These are phyloP conservation scores for Aspergillus cristatus DNA, from an alignment of 495 filamentous ascomycete genomes.

Conservation along the genomic window DNA sequence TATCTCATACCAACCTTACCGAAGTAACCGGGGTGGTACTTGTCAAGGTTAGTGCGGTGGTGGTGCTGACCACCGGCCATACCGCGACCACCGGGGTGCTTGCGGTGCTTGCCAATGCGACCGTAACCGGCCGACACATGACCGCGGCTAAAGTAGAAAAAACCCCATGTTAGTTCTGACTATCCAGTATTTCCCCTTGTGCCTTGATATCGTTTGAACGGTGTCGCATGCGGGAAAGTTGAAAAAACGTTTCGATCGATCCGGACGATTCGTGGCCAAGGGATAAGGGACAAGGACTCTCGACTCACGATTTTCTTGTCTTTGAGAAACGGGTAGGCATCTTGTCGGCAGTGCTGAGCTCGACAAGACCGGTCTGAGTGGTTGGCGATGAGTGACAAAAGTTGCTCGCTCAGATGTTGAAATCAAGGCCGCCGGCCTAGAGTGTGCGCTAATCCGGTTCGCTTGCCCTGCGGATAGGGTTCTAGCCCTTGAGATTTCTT, in stretches of 20 bases:
- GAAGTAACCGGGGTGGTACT: slow-evolving; percentile 95
- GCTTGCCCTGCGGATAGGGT: slow-evolving; percentile 32
- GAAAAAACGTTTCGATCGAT: slow-evolving; percentile 4
- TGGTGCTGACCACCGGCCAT: slow-evolving; percentile 93
- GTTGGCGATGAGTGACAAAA: slow-evolving; percentile 37
- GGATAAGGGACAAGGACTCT: slow-evolving; percentile 6
- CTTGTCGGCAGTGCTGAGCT: slow-evolving; percentile 37
- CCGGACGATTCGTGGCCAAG: background rate
- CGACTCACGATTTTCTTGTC: slow-evolving; percentile 74
- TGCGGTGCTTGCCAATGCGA: slow-evolving; percentile 87
- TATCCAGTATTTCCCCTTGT: slow-evolving; percentile 5
- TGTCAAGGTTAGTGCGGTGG: slow-evolving; percentile 89
- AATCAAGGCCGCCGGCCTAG: slow-evolving; percentile 31
- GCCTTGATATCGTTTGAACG: slow-evolving; percentile 5
- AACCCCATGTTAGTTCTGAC: slow-evolving; percentile 16
- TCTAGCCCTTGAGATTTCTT: slow-evolving; percentile 14
- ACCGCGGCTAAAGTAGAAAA: slow-evolving; percentile 57
- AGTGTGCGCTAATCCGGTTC: slow-evolving; percentile 36
- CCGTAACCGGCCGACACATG: slow-evolving; percentile 91
- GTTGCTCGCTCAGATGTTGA: slow-evolving; percentile 31
- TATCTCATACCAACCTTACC: slow-evolving; percentile 97
- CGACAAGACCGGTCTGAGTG: slow-evolving; percentile 37
- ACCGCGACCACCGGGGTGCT: slow-evolving; percentile 90
- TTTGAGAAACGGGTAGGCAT: slow-evolving; percentile 80
- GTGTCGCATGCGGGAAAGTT: slow-evolving; percentile 10